Evolutionary conservation across 352 stramenopile species (phyloP).

Genomic region (Globisporangium ultimum): DNA sequence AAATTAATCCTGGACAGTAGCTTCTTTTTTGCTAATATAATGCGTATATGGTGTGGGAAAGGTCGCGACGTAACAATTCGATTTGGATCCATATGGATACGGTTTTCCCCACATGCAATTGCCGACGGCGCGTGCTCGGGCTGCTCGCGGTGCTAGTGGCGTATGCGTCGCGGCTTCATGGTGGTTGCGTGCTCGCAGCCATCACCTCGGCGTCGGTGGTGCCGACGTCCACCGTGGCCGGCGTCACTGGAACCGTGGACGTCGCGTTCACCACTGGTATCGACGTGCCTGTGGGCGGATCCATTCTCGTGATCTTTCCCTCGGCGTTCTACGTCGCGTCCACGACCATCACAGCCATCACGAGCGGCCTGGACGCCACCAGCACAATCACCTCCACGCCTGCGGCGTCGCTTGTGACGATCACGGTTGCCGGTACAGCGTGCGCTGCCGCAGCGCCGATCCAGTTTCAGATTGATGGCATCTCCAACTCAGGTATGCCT

Average conservation of each 20-base stretch:
- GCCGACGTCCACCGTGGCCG: constrained; percentile 22
- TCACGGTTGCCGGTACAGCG: constrained; percentile 29
- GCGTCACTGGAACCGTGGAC: constrained; percentile 23
- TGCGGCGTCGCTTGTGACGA: constrained; percentile 22
- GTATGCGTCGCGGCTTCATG: too few relatives aligned
- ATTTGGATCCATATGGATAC: too few relatives aligned
- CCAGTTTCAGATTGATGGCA: constrained; percentile 44
- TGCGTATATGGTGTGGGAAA: too few relatives aligned
- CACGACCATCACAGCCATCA: constrained; percentile 14
- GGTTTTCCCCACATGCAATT: too few relatives aligned
- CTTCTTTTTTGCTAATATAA: too few relatives aligned
- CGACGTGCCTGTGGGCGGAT: constrained; percentile 22
- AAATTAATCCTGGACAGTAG: too few relatives aligned
- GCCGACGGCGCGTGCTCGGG: too few relatives aligned
- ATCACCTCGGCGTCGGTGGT: constrained; percentile 34
- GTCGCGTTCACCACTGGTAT: constrained; percentile 34
- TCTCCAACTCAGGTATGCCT: constrained; percentile 52
- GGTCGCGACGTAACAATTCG: too few relatives aligned
- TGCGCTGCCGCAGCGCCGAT: constrained; percentile 20
- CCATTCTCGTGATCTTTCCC: constrained; percentile 39
- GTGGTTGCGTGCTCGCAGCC: neutral
- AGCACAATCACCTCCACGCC: constrained; percentile 25
- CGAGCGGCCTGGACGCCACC: constrained; percentile 20
- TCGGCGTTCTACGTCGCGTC: constrained; percentile 41
- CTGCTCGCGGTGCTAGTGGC: too few relatives aligned